Evolutionary conservation across 2,329 filamentous ascomycete genomes (phyloP).

Genomic region (Triangularia verruculosa): DNA sequence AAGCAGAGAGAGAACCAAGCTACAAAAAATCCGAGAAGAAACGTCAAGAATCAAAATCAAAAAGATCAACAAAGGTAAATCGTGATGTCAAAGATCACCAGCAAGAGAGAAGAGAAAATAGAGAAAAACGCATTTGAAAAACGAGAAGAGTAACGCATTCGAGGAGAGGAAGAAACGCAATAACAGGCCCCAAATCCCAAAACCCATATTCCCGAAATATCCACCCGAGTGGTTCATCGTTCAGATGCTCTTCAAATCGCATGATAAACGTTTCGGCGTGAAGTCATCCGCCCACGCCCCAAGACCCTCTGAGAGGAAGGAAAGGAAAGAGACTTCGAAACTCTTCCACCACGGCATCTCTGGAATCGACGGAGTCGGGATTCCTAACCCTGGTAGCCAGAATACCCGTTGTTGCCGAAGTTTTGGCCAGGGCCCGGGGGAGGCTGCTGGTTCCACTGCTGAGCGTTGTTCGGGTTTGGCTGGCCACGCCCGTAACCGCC

Average conservation of each 20-base stretch:
- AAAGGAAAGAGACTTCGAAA: constrained; percentile 12
- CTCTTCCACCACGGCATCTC: constrained; percentile 13
- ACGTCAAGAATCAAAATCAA: constrained; percentile 16
- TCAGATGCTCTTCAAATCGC: constrained; percentile 22
- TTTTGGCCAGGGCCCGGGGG: not conserved
- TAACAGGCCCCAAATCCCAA: constrained; percentile 23
- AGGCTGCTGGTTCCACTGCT: constrained; percentile 52
- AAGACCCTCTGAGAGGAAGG: constrained; percentile 9
- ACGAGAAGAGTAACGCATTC: constrained; percentile 14
- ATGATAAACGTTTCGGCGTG: constrained; percentile 18
- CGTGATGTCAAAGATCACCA: constrained; percentile 27
- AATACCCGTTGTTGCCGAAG: constrained; percentile 57
- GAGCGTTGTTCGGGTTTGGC: constrained; percentile 55
- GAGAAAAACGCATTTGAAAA: constrained; percentile 18
- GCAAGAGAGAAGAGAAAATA: constrained; percentile 20
- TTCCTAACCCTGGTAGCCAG: constrained; percentile 58
- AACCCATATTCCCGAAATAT: constrained; percentile 24
- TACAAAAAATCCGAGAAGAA: constrained; percentile 23
- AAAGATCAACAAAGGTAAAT: constrained; percentile 13
- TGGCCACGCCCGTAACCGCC: constrained; percentile 82
- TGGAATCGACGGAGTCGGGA: not conserved
- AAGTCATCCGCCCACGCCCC: constrained; percentile 13
- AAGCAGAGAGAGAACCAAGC: constrained; percentile 14
- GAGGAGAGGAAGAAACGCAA: constrained; percentile 18
- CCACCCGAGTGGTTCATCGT: constrained; percentile 23